Evolutionary conservation across 345 rosid species (phyloP).

Genomic region (Capsella bursapastoris): DNA sequence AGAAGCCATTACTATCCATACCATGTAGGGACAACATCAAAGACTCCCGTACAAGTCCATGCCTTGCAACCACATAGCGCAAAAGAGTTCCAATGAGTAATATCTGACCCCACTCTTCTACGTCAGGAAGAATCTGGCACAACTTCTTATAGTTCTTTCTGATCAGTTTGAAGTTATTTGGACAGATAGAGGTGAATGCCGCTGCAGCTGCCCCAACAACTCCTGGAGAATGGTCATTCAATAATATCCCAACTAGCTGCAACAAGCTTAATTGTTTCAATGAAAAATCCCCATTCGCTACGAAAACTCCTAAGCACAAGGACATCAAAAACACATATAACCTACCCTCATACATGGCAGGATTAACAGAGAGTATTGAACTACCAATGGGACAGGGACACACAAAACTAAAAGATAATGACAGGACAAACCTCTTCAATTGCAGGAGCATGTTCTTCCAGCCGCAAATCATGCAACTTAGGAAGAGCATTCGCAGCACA

Average conservation of each 20-base stretch:
- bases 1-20: constrained; percentile 46
- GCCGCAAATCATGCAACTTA: constrained; percentile 82
- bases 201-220: constrained; percentile 98
- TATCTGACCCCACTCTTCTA: constrained; percentile 99
- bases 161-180: constrained; percentile 75
- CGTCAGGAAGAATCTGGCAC: constrained; percentile 94
- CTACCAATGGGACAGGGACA: not conserved
- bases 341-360: constrained; percentile 1
- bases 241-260: constrained; percentile 85
- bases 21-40: constrained; percentile 71
- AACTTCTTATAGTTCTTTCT: constrained; percentile 70
- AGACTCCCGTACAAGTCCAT: constrained; percentile 90
- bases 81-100: constrained; percentile 75
- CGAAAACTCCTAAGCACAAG: not conserved
- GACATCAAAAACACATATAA: constrained; percentile 2
- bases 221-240: constrained; percentile 84
- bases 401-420: not conserved
- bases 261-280: constrained; percentile 30
- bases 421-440: constrained; percentile 73
- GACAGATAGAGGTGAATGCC: constrained; percentile 85
- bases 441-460: constrained; percentile 69
- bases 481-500: constrained; percentile 98
- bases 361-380: not conserved
- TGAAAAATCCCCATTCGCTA: constrained; percentile 7
- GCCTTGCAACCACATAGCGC: constrained; percentile 78